Percentiles rank a stretch among this genome's conserved stretches.
Conservation (phyloP, 129 eudicot genomes). For the Logfia minima region DNA sequence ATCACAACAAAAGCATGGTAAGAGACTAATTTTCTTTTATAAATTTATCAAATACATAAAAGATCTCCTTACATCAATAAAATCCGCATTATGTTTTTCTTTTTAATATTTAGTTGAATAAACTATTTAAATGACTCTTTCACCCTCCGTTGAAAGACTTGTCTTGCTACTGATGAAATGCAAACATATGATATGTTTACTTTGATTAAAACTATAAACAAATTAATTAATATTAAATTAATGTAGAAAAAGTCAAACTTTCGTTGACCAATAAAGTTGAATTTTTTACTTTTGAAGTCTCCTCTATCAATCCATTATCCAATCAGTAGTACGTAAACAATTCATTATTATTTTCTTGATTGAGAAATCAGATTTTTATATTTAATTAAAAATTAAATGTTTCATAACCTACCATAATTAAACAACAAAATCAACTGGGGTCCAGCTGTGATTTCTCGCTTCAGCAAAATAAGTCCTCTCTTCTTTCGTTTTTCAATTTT, state of each 20-base stretch:
- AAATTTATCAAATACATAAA: no score
- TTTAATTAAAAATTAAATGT: not conserved
- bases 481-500: conserved; percentile 35
- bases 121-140: not conserved
- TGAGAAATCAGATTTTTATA: conserved; percentile 11
- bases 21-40: not conserved
- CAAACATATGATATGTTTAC: conserved; percentile 3
- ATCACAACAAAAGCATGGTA: not conserved
- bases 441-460: conserved; percentile 62
- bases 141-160: conserved; percentile 6
- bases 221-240: not conserved
- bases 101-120: not conserved
- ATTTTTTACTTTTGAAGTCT: conserved; percentile 28
- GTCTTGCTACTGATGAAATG: not conserved
- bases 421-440: conserved; percentile 42
- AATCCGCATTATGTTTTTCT: not conserved
- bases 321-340: conserved; percentile 23
- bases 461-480: conserved; percentile 28
- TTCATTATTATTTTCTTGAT: conserved; percentile 18
- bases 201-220: not conserved
- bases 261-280: conserved; percentile 35
- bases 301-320: conserved; percentile 27
- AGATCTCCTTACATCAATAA: not conserved
- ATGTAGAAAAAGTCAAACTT: conserved; percentile 19
- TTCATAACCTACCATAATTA: conserved; percentile 36